These are phyloP conservation scores for Moniliella sp. DNA, from an alignment of 1,284 basidiomycete species.

Conservation along the genomic window DNA sequence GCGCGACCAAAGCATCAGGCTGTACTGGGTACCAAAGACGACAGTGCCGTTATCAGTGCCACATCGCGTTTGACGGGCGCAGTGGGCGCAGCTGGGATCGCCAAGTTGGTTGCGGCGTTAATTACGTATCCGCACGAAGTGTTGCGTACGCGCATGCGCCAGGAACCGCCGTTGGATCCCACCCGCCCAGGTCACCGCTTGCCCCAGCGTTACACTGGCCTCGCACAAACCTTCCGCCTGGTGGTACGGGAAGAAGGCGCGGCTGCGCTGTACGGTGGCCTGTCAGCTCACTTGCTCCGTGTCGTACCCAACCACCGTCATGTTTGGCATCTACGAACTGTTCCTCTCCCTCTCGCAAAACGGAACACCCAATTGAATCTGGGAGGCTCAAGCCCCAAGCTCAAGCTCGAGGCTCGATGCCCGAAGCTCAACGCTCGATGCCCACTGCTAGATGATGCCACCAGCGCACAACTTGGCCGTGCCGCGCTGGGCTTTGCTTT, in stretches of 20 bases:
- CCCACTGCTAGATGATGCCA: too few relatives aligned
- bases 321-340: conserved; percentile 48
- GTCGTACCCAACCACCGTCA: conserved; percentile 92
- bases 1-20: too few relatives aligned
- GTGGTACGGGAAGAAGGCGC: conserved; percentile 76
- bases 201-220: conserved; percentile 57
- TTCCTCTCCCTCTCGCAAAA: conserved; percentile 17
- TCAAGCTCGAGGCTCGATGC: too few relatives aligned
- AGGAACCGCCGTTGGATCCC: conserved; percentile 41
- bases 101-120: conserved; percentile 74
- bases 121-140: conserved; percentile 96
- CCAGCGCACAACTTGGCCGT: too few relatives aligned
- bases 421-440: too few relatives aligned
- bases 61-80: conserved; percentile 41
- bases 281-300: conserved; percentile 80
- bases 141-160: conserved; percentile 68
- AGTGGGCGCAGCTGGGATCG: conserved; percentile 70
- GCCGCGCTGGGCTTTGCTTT: too few relatives aligned
- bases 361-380: too few relatives aligned
- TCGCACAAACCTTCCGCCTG: conserved; percentile 61
- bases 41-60: conserved; percentile 1
- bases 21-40: neutral
- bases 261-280: conserved; percentile 64
- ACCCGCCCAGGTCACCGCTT: too few relatives aligned
- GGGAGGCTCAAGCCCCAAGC: too few relatives aligned